Conservation (phyloP, 768 basidiomycete species). For the Hortiboletus campestris region DNA sequence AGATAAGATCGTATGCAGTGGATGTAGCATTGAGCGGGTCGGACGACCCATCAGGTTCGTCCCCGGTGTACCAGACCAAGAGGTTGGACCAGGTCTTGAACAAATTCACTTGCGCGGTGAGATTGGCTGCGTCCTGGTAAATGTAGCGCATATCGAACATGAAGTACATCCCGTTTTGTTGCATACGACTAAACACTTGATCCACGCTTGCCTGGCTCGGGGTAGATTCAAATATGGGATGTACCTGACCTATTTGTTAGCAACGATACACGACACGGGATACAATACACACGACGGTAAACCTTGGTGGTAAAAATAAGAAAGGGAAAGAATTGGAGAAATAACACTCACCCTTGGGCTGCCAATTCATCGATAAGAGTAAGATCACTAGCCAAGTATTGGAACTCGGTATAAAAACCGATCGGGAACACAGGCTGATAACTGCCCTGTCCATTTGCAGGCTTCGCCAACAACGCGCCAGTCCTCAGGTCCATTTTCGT, state of each 20-base stretch:
- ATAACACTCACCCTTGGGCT: slow-evolving; percentile 23
- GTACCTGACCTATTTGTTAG: slow-evolving; percentile 43
- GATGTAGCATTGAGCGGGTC: slow-evolving; percentile 59
- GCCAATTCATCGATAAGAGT: slow-evolving; percentile 33
- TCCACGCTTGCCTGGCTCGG: slow-evolving; percentile 45
- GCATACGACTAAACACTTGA: slow-evolving; percentile 63
- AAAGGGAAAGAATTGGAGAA: not conserved
- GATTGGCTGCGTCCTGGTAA: slow-evolving; percentile 59
- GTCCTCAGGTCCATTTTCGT: slow-evolving; percentile 62
- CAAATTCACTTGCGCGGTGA: slow-evolving; percentile 62
- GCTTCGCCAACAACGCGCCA: slow-evolving; percentile 50
- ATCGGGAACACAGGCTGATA: slow-evolving; percentile 50
- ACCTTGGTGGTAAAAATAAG: slow-evolving; percentile 3
- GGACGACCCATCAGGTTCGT: slow-evolving; percentile 69
- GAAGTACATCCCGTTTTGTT: slow-evolving; percentile 59
- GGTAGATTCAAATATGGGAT: slow-evolving; percentile 66
- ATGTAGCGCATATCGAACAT: slow-evolving; percentile 82
- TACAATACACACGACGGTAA: slow-evolving; percentile 30
- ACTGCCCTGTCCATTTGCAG: slow-evolving; percentile 44
- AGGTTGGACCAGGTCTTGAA: slow-evolving; percentile 69
- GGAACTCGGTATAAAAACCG: slow-evolving; percentile 47
- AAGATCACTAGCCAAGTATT: slow-evolving; percentile 18
- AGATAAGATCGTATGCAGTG: slow-evolving; percentile 54
- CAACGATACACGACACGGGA: not conserved
- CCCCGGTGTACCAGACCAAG: slow-evolving; percentile 68